phyloP scores from a whole-genome alignment of 306 rosid genomes.

The Citrullus amarus region DNA sequence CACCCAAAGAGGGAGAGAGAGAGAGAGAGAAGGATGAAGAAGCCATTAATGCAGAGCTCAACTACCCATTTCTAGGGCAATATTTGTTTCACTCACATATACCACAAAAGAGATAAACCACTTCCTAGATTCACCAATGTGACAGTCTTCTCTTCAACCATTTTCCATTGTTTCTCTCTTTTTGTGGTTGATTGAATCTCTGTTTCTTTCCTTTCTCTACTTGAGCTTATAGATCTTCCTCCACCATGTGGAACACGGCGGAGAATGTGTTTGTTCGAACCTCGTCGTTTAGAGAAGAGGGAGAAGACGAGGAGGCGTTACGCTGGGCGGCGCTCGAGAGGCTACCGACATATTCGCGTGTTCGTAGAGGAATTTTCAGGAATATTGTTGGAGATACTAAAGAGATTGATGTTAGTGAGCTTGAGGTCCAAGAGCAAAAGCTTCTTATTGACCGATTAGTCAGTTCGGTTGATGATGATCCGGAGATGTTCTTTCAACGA shows the following conservation, averaged over 20 bases:
- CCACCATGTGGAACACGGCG: conserved; percentile 84
- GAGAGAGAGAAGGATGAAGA: background rate
- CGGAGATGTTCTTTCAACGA: conserved; percentile 50
- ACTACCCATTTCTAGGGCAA: conserved; percentile 34
- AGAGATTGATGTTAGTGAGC: conserved; percentile 60
- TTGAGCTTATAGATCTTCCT: conserved; percentile 5
- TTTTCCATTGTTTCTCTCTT: background rate
- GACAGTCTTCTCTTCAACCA: background rate
- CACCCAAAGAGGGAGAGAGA: background rate
- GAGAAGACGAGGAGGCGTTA: conserved; percentile 74
- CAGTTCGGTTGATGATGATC: conserved; percentile 46
- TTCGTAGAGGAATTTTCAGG: conserved; percentile 69
- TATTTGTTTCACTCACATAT: background rate
- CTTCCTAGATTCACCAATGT: background rate
- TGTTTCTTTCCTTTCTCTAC: background rate
- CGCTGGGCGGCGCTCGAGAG: conserved; percentile 98
- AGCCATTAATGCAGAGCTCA: conserved; percentile 55
- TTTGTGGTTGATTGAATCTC: background rate
- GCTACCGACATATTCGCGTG: conserved; percentile 71
- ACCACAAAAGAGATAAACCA: background rate
- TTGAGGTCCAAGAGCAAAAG: conserved; percentile 48
- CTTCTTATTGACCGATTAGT: conserved; percentile 53
- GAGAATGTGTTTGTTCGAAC: conserved; percentile 59
- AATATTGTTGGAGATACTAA: conserved; percentile 42
- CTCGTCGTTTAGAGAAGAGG: conserved; percentile 43